phyloP scores from a whole-genome alignment of 169 alveolate genomes.

The Plasmodium relictum region DNA sequence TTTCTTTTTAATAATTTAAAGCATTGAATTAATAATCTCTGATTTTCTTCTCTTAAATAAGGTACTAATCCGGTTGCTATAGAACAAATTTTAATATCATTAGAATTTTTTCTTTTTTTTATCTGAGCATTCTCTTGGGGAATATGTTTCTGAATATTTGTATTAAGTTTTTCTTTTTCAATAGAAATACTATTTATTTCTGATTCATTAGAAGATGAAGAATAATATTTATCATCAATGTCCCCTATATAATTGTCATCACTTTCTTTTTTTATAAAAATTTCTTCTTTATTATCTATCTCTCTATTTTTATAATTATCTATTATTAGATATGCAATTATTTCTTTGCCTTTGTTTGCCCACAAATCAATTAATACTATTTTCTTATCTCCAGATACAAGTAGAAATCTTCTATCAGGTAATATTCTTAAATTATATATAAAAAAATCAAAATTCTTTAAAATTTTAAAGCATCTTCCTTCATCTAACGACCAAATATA shows the following conservation, averaged over 20 bases:
- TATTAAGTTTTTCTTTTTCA: neutral
- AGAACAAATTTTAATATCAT: conserved; percentile 18
- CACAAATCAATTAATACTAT: conserved; percentile 51
- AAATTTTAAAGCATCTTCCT: conserved; percentile 67
- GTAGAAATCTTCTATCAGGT: conserved; percentile 65
- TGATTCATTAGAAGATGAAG: conserved; percentile 19
- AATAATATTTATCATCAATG: conserved; percentile 9
- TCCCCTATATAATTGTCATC: conserved; percentile 26
- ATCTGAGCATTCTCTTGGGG: neutral
- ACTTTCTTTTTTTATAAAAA: neutral
- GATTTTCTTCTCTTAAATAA: conserved; percentile 59
- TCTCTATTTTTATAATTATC: neutral
- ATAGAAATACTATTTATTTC: neutral
- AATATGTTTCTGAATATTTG: neutral
- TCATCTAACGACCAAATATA: conserved; percentile 77
- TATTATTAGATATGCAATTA: conserved; percentile 27
- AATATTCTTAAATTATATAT: conserved; percentile 52
- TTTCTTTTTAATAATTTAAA: conserved; percentile 52
- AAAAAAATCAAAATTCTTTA: conserved; percentile 55
- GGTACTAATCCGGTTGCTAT: conserved; percentile 73
- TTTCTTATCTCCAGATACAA: conserved; percentile 39
- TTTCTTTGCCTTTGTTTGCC: conserved; percentile 54
- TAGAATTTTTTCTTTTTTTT: neutral
- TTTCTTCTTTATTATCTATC: neutral
- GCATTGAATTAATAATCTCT: conserved; percentile 47